Percentiles rank a stretch among this genome's conserved stretches.
Conservation (phyloP, 495 filamentous ascomycete genomes). For the Penicillium waksmanii region DNA sequence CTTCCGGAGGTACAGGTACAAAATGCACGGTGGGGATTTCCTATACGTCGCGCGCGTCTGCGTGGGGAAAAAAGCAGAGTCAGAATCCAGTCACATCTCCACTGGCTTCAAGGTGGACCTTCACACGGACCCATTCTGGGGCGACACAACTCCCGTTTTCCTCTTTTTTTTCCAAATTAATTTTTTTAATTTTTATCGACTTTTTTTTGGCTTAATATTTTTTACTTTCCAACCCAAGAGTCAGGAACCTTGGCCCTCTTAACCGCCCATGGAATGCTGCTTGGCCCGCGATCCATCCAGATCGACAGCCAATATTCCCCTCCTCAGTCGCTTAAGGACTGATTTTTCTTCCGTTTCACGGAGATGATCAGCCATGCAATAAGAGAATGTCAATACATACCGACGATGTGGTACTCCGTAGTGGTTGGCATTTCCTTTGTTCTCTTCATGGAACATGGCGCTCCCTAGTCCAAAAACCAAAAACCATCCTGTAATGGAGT, state of each 20-base stretch:
- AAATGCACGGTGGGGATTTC: slow-evolving; percentile 3
- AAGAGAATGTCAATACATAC: slow-evolving; percentile 14
- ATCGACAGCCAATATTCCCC: slow-evolving; percentile 34
- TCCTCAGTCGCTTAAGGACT: slow-evolving; percentile 6
- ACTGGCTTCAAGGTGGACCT: neutral
- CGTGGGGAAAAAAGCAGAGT: slow-evolving; percentile 6
- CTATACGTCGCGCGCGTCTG: slow-evolving; percentile 6
- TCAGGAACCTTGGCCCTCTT: slow-evolving; percentile 24
- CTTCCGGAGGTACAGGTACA: slow-evolving; percentile 15
- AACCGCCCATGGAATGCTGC: slow-evolving; percentile 26
- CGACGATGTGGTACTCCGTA: slow-evolving; percentile 3
- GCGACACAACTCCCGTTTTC: slow-evolving; percentile 15
- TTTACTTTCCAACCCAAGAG: slow-evolving; percentile 16
- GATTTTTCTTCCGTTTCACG: slow-evolving; percentile 24
- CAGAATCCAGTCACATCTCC: slow-evolving; percentile 2
- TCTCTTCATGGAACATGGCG: neutral
- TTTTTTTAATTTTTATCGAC: slow-evolving; percentile 14
- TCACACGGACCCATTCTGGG: slow-evolving; percentile 28
- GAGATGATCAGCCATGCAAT: slow-evolving; percentile 27
- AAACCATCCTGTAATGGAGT: neutral
- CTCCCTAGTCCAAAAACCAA: neutral
- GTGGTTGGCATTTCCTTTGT: slow-evolving; percentile 3
- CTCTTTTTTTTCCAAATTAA: slow-evolving; percentile 18
- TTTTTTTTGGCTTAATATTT: slow-evolving; percentile 1
- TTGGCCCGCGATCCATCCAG: slow-evolving; percentile 32